These are phyloP conservation scores for Cardamine occulta DNA, from an alignment of 345 rosid genomes.

Conservation along the genomic window DNA sequence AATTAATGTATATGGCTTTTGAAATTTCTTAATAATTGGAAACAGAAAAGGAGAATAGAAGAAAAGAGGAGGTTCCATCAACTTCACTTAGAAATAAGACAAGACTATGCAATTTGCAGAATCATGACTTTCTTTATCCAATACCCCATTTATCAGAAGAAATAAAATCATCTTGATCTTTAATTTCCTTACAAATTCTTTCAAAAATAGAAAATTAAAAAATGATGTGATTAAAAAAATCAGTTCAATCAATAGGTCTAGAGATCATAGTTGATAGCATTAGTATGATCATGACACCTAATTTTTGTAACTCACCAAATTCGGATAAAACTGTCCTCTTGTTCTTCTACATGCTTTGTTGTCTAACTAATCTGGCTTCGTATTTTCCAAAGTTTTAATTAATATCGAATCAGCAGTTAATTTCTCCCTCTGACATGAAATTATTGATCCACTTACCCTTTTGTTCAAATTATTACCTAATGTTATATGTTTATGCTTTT, in stretches of 20 bases:
- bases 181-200: neutral
- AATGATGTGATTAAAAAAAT: slow-evolving; percentile 9
- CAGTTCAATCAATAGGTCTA: neutral
- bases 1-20: neutral
- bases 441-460: neutral
- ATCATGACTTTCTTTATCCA: slow-evolving; percentile 28
- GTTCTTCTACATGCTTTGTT: neutral
- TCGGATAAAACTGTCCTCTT: neutral
- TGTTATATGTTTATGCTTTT: neutral
- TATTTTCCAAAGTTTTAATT: neutral
- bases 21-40: neutral
- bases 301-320: neutral
- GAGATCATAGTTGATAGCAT: neutral
- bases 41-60: neutral
- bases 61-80: slow-evolving; percentile 22
- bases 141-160: slow-evolving; percentile 15
- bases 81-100: slow-evolving; percentile 25
- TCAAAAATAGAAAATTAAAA: slow-evolving; percentile 6
- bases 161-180: neutral
- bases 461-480: neutral
- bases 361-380: neutral
- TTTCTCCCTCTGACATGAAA: neutral
- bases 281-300: neutral
- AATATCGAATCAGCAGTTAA: neutral
- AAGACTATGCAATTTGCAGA: slow-evolving; percentile 35